Evolutionary conservation across 805 yeast genomes (phyloP), one percentile per base, ranked within the genome.

Genomic region (Candida sithepensis): DNA sequence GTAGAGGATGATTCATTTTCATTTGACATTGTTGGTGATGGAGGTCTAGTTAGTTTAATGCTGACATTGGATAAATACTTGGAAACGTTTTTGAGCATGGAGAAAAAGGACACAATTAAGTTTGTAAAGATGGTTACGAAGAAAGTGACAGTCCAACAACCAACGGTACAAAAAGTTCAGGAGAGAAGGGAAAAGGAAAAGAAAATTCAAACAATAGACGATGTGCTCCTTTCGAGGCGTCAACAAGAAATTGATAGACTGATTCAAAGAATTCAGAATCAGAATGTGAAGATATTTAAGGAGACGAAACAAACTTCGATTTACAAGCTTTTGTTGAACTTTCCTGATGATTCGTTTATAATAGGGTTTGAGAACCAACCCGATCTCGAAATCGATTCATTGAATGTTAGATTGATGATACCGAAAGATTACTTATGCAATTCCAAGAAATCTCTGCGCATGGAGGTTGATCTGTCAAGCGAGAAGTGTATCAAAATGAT

Each of bases 71-170:
- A 84, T 58, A 69, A 66, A 50, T 70, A 79, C 48, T 68, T 85
- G 43, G 92, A 85, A 56, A 54, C 59, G 39, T 79, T 84, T 55
- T 67, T 86, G 47, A 72, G 76, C 41, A 74, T 73, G 63, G 83
- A 83, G 52, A 82, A 81, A 55, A 73, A 75, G 39, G 78, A 76
- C 20, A 82, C 88, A 0, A 67, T 85, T 49, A 85, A 81, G 58
- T 72, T 85, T 54, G 82, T 84, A 23, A 63, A 56, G 41, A 54
- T 58, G 12, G 56, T 55, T 2, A 22, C 41, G n/a, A 59, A 56
- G 45, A 49, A 48, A 34, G 46, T 50, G 18, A 34, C 48, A n/a
- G 39, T 39, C n/a, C 43, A 47, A n/a, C 18, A 23, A 10, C 28
- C 28, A 16, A 40, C 44, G n/a, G 30, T 19, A 28, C 44, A 42